A percentile compares a stretch with the other conserved stretches of the same genome.
phyloP scores from a whole-genome alignment of 805 yeast species.

The Brettanomyces sp. region DNA sequence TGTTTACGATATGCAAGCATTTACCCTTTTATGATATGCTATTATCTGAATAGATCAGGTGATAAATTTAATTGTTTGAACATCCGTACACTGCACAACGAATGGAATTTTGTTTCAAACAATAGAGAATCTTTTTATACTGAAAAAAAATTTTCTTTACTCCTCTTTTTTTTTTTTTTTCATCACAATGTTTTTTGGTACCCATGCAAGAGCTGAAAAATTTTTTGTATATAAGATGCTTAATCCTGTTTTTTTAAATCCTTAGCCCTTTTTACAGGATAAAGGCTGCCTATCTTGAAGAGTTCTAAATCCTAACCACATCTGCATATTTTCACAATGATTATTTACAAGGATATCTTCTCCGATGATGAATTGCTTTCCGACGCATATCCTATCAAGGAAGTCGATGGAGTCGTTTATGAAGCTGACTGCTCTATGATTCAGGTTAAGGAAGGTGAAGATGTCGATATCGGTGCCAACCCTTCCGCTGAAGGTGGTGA shows the following conservation, averaged over 20 bases:
- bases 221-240: background rate
- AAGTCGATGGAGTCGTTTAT: conserved; percentile 84
- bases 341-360: conserved; percentile 62
- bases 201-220: background rate
- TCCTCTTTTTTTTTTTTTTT: conserved; percentile 7
- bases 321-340: conserved; percentile 18
- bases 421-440: conserved; percentile 96
- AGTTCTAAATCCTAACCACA: background rate
- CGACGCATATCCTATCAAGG: conserved; percentile 87
- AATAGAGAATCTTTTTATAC: background rate
- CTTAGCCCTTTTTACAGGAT: no score
- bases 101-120: no score
- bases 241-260: background rate
- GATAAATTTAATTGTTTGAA: no score
- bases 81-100: no score
- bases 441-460: conserved; percentile 74
- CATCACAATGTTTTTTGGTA: background rate
- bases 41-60: no score
- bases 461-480: conserved; percentile 98
- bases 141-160: background rate
- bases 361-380: conserved; percentile 95
- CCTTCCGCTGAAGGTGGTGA: conserved; percentile 96
- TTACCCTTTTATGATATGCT: no score
- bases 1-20: no score
- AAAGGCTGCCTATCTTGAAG: background rate